Conservation (phyloP, 306 rosid species). For the Oemleria cerasiformis region DNA sequence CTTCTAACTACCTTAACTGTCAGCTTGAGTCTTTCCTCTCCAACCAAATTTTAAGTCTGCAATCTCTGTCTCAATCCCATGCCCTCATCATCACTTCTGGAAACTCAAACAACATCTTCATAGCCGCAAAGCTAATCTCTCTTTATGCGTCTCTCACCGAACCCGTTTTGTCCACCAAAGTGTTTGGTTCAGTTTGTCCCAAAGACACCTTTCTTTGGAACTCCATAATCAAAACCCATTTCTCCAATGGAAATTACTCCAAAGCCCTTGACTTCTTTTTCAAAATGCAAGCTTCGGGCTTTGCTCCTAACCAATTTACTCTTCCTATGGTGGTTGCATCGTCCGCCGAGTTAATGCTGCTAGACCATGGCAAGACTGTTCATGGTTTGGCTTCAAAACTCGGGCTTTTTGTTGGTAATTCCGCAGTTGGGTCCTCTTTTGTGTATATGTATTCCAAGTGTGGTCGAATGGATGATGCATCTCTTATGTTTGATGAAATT, state of each 20-base stretch:
- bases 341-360: conserved; percentile 43
- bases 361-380: conserved; percentile 39
- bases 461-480: conserved; percentile 44
- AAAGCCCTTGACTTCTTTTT: conserved; percentile 43
- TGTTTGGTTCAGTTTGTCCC: conserved; percentile 42
- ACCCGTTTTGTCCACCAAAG: conserved; percentile 36
- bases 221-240: conserved; percentile 72
- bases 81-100: conserved; percentile 62
- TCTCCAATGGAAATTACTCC: conserved; percentile 41
- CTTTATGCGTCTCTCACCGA: conserved; percentile 47
- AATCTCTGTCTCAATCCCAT: conserved; percentile 51
- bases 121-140: conserved; percentile 70
- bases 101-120: conserved; percentile 64
- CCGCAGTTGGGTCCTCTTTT: conserved; percentile 64
- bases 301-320: conserved; percentile 51
- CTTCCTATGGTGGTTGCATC: conserved; percentile 57
- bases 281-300: conserved; percentile 49
- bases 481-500: conserved; percentile 56
- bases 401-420: conserved; percentile 35
- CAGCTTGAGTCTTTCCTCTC: conserved; percentile 43
- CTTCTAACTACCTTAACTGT: conserved; percentile 18
- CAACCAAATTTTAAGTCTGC: conserved; percentile 34
- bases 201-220: conserved; percentile 67
- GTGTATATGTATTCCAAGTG: conserved; percentile 55
- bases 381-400: conserved; percentile 57